phyloP scores from a whole-genome alignment of 768 basidiomycete species.

The Mycena crocata region DNA sequence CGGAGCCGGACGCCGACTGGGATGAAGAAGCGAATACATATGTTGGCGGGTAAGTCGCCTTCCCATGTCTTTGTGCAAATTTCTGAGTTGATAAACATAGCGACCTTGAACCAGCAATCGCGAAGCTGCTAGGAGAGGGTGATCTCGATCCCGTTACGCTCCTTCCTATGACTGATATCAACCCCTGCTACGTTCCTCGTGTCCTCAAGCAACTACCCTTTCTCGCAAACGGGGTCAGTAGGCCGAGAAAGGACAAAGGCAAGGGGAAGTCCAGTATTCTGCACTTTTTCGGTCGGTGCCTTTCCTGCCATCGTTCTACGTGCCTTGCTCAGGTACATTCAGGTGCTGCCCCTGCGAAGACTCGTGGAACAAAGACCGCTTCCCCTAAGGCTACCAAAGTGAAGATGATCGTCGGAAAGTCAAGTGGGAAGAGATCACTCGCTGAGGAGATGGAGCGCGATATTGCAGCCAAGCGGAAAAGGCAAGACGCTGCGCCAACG shows the following conservation, averaged over 20 bases:
- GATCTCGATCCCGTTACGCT: constrained; percentile 77
- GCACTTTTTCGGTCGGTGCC: constrained; percentile 72
- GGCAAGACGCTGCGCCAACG: constrained; percentile 42
- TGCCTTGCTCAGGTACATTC: constrained; percentile 17
- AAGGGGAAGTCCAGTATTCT: constrained; percentile 65
- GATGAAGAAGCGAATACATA: constrained; percentile 74
- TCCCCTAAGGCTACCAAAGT: constrained; percentile 32
- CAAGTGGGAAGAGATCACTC: constrained; percentile 83
- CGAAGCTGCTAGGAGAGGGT: constrained; percentile 75
- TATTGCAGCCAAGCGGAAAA: constrained; percentile 62
- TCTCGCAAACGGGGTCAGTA: constrained; percentile 36
- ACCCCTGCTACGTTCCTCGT: constrained; percentile 70
- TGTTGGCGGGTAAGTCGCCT: constrained; percentile 70
- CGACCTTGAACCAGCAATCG: constrained; percentile 70
- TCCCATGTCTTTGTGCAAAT: background rate
- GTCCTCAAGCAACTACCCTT: constrained; percentile 54
- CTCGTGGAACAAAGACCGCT: constrained; percentile 26
- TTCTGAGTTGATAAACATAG: constrained; percentile 50
- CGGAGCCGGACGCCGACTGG: constrained; percentile 68
- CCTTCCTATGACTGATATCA: constrained; percentile 82
- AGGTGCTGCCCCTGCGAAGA: constrained; percentile 54
- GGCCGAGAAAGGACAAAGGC: constrained; percentile 57
- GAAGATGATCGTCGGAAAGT: constrained; percentile 57
- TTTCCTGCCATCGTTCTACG: background rate
- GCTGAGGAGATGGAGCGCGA: constrained; percentile 79